Percentiles rank a stretch among this genome's conserved stretches.
phyloP scores from a whole-genome alignment of 2,329 filamentous ascomycete species.

The Chaetomium sp. region DNA sequence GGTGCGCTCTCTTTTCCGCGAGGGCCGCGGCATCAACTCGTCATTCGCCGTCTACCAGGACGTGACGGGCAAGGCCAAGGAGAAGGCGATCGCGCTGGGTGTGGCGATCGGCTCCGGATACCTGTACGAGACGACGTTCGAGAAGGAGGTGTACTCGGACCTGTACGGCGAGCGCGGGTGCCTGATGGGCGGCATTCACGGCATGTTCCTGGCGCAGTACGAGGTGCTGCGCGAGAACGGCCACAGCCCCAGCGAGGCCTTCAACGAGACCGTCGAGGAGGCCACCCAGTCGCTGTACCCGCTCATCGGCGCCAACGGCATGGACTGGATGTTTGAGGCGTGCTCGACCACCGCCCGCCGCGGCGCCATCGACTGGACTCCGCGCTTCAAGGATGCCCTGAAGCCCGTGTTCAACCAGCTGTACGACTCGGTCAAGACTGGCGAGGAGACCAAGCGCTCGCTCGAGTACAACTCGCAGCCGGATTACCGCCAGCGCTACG shows the following conservation, averaged over 20 bases:
- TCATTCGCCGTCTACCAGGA: conserved; percentile 98
- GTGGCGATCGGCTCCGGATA: conserved; percentile 96
- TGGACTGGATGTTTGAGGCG: conserved; percentile 99
- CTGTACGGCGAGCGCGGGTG: conserved; percentile 99
- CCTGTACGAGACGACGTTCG: conserved; percentile 99
- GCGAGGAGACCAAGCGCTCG: conserved; percentile 90
- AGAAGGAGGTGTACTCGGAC: conserved; percentile 99
- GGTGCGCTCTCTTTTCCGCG: conserved; percentile 96
- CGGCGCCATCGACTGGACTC: conserved; percentile 98
- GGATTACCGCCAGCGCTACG: conserved; percentile 96
- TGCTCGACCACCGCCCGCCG: conserved; percentile 98
- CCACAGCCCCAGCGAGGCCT: conserved; percentile 95
- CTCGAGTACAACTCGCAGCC: conserved; percentile 94
- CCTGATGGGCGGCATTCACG: conserved; percentile 99
- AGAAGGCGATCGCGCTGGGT: conserved; percentile 94
- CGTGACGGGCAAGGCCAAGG: conserved; percentile 94
- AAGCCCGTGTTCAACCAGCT: conserved; percentile 99
- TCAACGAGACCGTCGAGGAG: conserved; percentile 99
- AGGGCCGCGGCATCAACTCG: conserved; percentile 99
- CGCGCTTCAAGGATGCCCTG: conserved; percentile 93
- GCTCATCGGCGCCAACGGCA: conserved; percentile 92
- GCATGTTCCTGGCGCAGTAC: conserved; percentile 99
- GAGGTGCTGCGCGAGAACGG: conserved; percentile 98
- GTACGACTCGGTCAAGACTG: conserved; percentile 86
- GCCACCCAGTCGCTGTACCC: conserved; percentile 97